These are phyloP conservation scores for Bjerkandera adusta DNA, from an alignment of 1,284 basidiomycete species.

Conservation along the genomic window DNA sequence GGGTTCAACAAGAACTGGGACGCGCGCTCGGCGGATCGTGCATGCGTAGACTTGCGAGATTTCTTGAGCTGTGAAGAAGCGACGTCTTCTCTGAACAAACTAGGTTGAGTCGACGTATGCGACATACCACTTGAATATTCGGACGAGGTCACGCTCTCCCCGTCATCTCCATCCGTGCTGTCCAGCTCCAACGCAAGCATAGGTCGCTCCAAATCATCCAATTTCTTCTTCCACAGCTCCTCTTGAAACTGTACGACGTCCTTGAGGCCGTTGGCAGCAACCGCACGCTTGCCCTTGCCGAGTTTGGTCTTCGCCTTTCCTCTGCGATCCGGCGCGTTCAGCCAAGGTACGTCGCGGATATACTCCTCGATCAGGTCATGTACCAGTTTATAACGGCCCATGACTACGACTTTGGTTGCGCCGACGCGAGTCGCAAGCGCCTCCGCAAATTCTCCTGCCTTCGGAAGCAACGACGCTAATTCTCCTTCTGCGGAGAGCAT, in stretches of 20 bases:
- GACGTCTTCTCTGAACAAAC: constrained; percentile 14
- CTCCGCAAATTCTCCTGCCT: constrained; percentile 52
- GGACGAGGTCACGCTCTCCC: constrained; percentile 11
- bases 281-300: constrained; percentile 49
- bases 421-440: constrained; percentile 51
- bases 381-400: constrained; percentile 64
- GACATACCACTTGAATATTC: constrained; percentile 11
- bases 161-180: constrained; percentile 31
- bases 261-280: constrained; percentile 62
- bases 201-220: constrained; percentile 33
- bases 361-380: constrained; percentile 57
- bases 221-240: constrained; percentile 47
- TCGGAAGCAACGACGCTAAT: constrained; percentile 49
- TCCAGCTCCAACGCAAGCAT: constrained; percentile 38
- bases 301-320: constrained; percentile 43
- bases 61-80: constrained; percentile 30
- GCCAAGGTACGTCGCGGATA: constrained; percentile 69
- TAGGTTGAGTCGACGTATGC: neutral
- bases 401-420: constrained; percentile 50
- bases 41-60: constrained; percentile 37
- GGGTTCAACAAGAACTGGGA: constrained; percentile 58
- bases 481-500: constrained; percentile 74
- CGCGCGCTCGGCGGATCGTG: constrained; percentile 40
- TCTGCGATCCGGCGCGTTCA: constrained; percentile 39
- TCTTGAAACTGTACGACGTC: constrained; percentile 69